Evolutionary conservation across 2,329 filamentous ascomycete genomes (phyloP).

Genomic region (Fusarium brevicatenulatum): DNA sequence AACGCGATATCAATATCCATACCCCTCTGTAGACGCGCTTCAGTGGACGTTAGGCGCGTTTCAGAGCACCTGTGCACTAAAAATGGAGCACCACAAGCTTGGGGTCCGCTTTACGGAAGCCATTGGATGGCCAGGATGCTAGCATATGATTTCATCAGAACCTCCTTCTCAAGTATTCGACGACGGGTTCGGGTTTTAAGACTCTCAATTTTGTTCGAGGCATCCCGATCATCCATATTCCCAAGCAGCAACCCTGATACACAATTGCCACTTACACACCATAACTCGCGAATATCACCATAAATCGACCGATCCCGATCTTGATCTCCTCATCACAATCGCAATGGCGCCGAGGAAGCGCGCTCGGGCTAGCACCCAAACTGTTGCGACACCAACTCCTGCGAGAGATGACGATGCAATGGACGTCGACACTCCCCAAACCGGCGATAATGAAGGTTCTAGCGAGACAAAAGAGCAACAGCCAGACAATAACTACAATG

Average conservation of each 20-base stretch:
- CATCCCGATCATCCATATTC: not conserved
- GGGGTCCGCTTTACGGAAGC: not conserved
- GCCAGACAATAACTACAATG: constrained; percentile 54
- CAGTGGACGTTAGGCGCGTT: constrained; percentile 16
- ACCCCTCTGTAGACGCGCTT: constrained; percentile 36
- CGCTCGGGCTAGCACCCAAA: constrained; percentile 63
- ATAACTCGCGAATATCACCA: not conserved
- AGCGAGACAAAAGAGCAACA: constrained; percentile 38
- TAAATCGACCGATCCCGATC: not conserved
- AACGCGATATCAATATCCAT: constrained; percentile 12
- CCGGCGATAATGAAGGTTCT: constrained; percentile 58
- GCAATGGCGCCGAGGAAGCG: constrained; percentile 78
- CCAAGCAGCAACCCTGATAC: not conserved
- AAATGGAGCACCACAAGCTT: constrained; percentile 3
- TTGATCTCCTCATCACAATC: not conserved
- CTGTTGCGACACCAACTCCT: constrained; percentile 66
- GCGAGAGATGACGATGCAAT: constrained; percentile 68
- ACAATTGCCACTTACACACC: not conserved
- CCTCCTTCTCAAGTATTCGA: constrained; percentile 2
- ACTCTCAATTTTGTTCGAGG: constrained; percentile 4
- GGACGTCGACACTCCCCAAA: constrained; percentile 66
- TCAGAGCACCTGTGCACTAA: constrained; percentile 20
- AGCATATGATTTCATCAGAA: constrained; percentile 29
- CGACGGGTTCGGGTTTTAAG: not conserved
- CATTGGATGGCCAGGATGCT: not conserved